Conservation (phyloP, 1,284 basidiomycete species). For the Rhodotorula sp. region DNA sequence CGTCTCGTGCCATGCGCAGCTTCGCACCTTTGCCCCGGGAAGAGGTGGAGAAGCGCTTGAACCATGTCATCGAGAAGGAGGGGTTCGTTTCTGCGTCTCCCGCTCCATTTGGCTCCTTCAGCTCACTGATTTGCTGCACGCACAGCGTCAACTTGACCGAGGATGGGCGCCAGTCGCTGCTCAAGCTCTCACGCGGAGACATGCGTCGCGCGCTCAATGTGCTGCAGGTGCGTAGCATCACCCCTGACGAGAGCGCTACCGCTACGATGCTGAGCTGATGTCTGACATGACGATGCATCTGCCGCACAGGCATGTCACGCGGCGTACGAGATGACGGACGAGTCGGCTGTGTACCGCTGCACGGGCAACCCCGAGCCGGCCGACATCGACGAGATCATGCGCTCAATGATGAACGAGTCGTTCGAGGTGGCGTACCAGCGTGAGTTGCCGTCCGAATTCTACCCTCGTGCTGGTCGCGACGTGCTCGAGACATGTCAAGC, state of each 20-base stretch:
- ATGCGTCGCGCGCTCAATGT: conserved; percentile 97
- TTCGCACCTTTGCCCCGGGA: conserved; percentile 89
- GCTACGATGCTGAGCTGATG: too few species aligned
- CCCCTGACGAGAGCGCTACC: not conserved
- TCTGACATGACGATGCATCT: too few species aligned
- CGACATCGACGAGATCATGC: conserved; percentile 89
- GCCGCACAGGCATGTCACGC: conserved; percentile 83
- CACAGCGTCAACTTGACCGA: conserved; percentile 80
- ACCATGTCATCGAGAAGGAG: conserved; percentile 80
- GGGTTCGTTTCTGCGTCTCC: conserved; percentile 58
- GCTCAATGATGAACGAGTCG: conserved; percentile 94
- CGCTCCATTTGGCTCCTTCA: not conserved
- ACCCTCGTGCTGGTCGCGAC: not conserved
- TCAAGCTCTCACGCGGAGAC: conserved; percentile 92
- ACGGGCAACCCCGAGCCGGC: conserved; percentile 93
- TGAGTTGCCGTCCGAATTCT: conserved; percentile 54
- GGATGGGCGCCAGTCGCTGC: conserved; percentile 82
- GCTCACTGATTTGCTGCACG: not conserved
- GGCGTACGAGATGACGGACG: conserved; percentile 84
- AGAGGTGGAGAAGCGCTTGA: conserved; percentile 81
- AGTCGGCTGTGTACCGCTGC: conserved; percentile 92
- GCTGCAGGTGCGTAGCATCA: conserved; percentile 62
- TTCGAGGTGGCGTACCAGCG: conserved; percentile 89
- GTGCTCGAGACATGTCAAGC: not conserved
- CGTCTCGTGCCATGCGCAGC: conserved; percentile 22